These are phyloP conservation scores for Mycena haematopus DNA, from an alignment of 768 basidiomycete species.

Conservation along the genomic window DNA sequence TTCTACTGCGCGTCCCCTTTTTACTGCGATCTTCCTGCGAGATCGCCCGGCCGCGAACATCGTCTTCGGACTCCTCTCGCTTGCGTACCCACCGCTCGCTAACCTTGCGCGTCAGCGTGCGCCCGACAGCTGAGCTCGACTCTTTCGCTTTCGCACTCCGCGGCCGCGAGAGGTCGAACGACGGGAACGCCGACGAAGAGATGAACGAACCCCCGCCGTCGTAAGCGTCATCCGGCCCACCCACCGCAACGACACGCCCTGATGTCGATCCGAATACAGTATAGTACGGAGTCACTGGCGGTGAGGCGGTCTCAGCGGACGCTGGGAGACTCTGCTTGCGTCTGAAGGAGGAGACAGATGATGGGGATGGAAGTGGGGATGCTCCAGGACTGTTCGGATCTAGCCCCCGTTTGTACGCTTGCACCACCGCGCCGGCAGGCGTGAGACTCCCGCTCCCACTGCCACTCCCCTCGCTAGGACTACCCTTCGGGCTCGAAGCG, in stretches of 20 bases:
- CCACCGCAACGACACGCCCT: conserved; percentile 51
- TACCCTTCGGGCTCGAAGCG: not conserved
- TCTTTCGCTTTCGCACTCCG: conserved; percentile 21
- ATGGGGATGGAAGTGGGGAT: conserved; percentile 23
- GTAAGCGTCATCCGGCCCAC: conserved; percentile 48
- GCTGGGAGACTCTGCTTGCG: conserved; percentile 5
- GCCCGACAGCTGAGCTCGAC: conserved; percentile 17
- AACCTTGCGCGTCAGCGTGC: conserved; percentile 26
- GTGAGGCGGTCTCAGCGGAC: conserved; percentile 7
- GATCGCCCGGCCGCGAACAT: conserved; percentile 15
- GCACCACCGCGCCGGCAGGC: conserved; percentile 29
- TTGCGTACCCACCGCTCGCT: conserved; percentile 28
- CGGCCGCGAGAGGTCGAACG: conserved; percentile 27
- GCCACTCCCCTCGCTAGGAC: conserved; percentile 16
- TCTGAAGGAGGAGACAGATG: conserved; percentile 10
- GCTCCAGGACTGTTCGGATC: conserved; percentile 5
- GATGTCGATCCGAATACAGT: conserved; percentile 59
- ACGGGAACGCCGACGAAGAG: conserved; percentile 25
- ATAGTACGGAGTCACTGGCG: conserved; percentile 53
- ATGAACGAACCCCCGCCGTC: conserved; percentile 32
- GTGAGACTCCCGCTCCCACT: conserved; percentile 26
- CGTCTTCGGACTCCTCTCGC: conserved; percentile 30
- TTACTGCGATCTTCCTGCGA: conserved; percentile 19
- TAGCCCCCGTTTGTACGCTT: conserved; percentile 30
- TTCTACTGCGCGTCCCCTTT: conserved; percentile 16